Evolutionary conservation across 2,329 filamentous ascomycete species (phyloP).

Genomic region (Trichophyton rubrum): DNA sequence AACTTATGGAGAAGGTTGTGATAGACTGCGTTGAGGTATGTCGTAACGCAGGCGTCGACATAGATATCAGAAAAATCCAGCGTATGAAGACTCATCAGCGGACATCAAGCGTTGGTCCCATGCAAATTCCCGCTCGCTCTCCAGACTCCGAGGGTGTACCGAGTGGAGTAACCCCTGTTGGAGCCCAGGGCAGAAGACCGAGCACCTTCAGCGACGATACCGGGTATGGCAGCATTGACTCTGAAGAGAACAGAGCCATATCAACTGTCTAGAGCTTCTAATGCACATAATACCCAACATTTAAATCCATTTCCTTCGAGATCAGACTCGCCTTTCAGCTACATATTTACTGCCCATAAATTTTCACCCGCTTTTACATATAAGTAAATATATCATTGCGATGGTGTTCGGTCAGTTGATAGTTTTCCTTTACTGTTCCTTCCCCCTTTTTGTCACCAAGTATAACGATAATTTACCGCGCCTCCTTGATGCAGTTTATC

Average conservation of each 20-base stretch:
- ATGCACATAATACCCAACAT: neutral
- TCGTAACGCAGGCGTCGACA: conserved; percentile 25
- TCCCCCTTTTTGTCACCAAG: neutral
- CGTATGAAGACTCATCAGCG: conserved; percentile 16
- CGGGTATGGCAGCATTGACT: conserved; percentile 26
- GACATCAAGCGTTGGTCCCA: conserved; percentile 2
- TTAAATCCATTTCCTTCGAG: neutral
- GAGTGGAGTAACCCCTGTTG: neutral
- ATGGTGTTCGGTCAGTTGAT: neutral
- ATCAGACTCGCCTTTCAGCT: neutral
- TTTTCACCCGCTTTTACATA: neutral
- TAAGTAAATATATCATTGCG: neutral
- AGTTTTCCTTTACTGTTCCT: neutral
- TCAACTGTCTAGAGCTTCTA: neutral
- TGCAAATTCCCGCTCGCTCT: conserved; percentile 7
- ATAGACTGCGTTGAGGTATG: conserved; percentile 28
- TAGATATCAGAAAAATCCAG: conserved; percentile 19
- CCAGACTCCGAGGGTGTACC: conserved; percentile 6
- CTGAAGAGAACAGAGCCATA: conserved; percentile 6
- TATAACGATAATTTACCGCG: neutral
- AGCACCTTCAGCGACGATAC: conserved; percentile 29
- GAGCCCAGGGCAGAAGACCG: conserved; percentile 14
- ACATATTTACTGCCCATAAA: too few species aligned
- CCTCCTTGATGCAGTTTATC: neutral
- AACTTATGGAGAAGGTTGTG: conserved; percentile 28